These are phyloP conservation scores for Kuraishia molischiana DNA, from an alignment of 805 yeast species.

Conservation along the genomic window DNA sequence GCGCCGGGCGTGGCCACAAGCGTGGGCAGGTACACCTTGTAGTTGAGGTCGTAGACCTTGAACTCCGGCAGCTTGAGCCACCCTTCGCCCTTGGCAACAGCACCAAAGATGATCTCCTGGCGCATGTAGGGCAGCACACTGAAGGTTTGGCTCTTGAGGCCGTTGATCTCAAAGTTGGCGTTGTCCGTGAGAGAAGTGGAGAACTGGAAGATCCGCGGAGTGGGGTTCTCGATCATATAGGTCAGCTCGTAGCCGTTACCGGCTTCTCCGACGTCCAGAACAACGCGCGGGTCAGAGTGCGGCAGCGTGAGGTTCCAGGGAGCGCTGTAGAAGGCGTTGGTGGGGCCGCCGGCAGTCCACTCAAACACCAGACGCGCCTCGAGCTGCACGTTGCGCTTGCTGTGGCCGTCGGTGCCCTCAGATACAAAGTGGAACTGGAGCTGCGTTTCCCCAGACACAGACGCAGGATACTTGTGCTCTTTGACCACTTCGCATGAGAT, in stretches of 20 bases:
- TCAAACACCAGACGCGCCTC: neutral
- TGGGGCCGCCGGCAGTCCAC: conserved; percentile 19
- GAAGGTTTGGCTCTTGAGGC: conserved; percentile 23
- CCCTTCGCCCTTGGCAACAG: conserved; percentile 10
- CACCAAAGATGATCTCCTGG: conserved; percentile 27
- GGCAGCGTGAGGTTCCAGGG: conserved; percentile 49
- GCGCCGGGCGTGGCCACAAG: conserved; percentile 27
- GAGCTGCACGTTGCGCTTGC: neutral
- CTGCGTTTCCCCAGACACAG: neutral
- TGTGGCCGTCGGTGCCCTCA: neutral
- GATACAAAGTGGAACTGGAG: neutral
- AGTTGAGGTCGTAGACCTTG: conserved; percentile 59
- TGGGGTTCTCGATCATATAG: conserved; percentile 66
- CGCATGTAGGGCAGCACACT: conserved; percentile 58
- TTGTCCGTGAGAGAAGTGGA: conserved; percentile 15
- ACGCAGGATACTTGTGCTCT: neutral
- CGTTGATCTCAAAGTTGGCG: conserved; percentile 13
- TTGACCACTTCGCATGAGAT: neutral
- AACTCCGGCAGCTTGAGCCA: conserved; percentile 44
- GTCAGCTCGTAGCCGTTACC: conserved; percentile 20
- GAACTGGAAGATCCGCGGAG: conserved; percentile 58
- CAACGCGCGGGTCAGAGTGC: conserved; percentile 59
- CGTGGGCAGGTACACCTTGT: conserved; percentile 51
- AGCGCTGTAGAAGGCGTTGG: conserved; percentile 12
- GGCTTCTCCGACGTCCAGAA: conserved; percentile 27